Percentiles rank a stretch among this genome's conserved stretches.
Conservation (phyloP, 2,329 filamentous ascomycete genomes). For the Xylariaceae sp. region DNA sequence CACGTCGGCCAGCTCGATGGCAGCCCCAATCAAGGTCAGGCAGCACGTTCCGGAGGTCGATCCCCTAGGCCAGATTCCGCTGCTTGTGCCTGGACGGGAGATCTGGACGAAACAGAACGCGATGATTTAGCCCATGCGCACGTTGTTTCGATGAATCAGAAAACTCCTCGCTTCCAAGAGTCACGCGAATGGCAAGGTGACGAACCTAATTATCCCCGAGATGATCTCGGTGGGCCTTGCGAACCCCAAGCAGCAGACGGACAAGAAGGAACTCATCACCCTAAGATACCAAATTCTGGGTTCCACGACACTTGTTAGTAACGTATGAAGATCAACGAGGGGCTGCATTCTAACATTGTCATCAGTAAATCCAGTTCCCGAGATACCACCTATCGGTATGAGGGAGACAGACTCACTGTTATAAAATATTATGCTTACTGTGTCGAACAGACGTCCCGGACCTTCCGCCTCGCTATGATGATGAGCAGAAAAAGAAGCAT, state of each 20-base stretch:
- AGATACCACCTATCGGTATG: too few relatives aligned
- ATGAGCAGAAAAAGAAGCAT: not conserved
- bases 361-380: too few relatives aligned
- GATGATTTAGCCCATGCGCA: slow-evolving; percentile 24
- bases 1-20: slow-evolving; percentile 11
- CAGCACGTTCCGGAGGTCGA: not conserved
- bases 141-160: slow-evolving; percentile 3
- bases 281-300: not conserved
- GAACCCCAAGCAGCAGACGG: not conserved
- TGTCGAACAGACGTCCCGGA: not conserved
- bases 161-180: slow-evolving; percentile 2
- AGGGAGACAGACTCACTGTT: not conserved
- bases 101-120: slow-evolving; percentile 23
- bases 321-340: not conserved
- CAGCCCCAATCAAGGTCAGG: not conserved
- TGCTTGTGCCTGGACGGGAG: slow-evolving; percentile 24
- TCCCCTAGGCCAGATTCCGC: slow-evolving; percentile 4
- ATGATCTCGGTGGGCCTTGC: not conserved
- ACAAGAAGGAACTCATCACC: not conserved
- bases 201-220: not conserved
- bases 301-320: not conserved
- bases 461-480: not conserved
- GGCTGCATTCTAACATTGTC: too few relatives aligned
- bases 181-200: slow-evolving; percentile 14
- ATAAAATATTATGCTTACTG: not conserved